Base-by-base conservation (phyloP, 2,329 filamentous ascomycete species). In the Parascedosporium putredinis region DNA sequence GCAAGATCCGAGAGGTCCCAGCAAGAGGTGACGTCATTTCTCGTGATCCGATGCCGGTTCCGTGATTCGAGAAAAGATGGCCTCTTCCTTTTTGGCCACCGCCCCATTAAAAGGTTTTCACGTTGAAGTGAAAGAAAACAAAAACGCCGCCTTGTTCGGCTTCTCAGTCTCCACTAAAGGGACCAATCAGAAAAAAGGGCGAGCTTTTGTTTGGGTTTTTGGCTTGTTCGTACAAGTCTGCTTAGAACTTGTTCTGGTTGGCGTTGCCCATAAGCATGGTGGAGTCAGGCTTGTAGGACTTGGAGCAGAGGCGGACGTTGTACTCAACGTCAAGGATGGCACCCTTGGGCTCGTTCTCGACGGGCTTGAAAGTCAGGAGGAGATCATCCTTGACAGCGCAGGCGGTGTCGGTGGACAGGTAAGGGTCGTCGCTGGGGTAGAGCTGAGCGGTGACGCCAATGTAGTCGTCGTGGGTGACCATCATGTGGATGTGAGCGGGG, bases 371-470 rank as follows among this genome's bases (percentile, higher is more conserved):
- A 54, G 73, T 65, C 12, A 76, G 64, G 2, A 76, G 57, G 4
- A 78, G 60, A 45, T 74, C 72, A 45, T 73, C 66, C 64, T 77
- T 77, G 56, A 78, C 74, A 33, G 73, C 74, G 53, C 74, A 77
- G 18, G 51, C 52, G 3, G 68, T 69, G 56, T 72, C 69, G 18
- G 69, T 65, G 33, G 64, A 61, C 23, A 88, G 71, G 61, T 86
- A 86, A 45, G 77, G 74, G 66, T 83, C 78, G 53, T 78, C 71
- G 53, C 74, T 74, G 64, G 87, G 84, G 62, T 88, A 90, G 49
- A 90, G 81, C 64, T 90, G 86, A 0, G 86, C 88, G 1, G 84
- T 85, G 52, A 87, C 56, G 72, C 82, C 72, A 60, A 81, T 83
- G 70, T 84, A 86, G 3, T 80, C 79, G n/a, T 74, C 73, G 51